A percentile compares a stretch with the other conserved stretches of the same genome.
These are phyloP conservation scores for Citrus trifoliata DNA, from an alignment of 345 rosid species.

Conservation along the genomic window DNA sequence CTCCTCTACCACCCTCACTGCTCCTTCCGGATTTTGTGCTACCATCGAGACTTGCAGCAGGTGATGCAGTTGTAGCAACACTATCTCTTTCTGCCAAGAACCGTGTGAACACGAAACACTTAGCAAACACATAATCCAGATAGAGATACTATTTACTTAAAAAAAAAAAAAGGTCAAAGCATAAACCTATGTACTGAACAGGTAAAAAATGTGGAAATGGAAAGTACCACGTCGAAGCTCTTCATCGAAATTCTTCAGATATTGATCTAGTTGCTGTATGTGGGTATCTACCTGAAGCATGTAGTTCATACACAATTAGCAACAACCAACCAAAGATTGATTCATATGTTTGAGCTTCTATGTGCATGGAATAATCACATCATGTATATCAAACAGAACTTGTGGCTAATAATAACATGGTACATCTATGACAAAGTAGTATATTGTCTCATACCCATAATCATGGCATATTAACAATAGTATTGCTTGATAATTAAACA, in stretches of 20 bases:
- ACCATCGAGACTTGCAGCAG: constrained; percentile 44
- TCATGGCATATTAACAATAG: not conserved
- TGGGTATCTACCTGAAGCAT: constrained; percentile 87
- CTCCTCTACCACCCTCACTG: constrained; percentile 84
- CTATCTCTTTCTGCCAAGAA: constrained; percentile 58
- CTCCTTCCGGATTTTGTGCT: constrained; percentile 59
- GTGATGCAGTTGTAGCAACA: constrained; percentile 41
- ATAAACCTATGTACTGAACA: not conserved
- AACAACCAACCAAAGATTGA: not conserved
- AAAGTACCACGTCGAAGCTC: constrained; percentile 72
- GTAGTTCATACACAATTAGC: not conserved
- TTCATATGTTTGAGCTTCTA: not conserved
- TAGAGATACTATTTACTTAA: not conserved
- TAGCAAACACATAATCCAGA: not conserved
- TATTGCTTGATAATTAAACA: not conserved
- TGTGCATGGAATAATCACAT: not conserved
- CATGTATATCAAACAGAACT: not conserved
- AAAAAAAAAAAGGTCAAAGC: not conserved
- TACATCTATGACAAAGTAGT: not conserved
- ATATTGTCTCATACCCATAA: not conserved
- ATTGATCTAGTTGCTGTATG: constrained; percentile 92
- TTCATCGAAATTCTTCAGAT: constrained; percentile 70
- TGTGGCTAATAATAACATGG: not conserved
- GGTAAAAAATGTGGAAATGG: constrained; percentile 1
- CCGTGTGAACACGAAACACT: not conserved